Conservation (phyloP, 768 basidiomycete species). For the Cystofilobasidium bisporidii region DNA sequence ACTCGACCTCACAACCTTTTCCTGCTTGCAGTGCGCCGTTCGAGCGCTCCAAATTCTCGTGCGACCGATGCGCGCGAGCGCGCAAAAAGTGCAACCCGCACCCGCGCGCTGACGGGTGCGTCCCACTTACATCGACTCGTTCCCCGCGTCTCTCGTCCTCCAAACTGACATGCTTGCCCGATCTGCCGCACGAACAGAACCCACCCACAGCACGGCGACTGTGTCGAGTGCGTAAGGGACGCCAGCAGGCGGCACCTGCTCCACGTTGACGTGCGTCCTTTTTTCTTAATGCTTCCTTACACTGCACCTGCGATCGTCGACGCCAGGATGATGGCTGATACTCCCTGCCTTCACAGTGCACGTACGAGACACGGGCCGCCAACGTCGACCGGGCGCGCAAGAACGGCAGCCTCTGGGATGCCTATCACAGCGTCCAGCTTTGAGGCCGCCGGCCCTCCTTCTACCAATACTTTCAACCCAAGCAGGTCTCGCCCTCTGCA, state of each 20-base stretch:
- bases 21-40: neutral
- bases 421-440: neutral
- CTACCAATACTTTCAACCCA: too few relatives aligned
- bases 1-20: neutral
- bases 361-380: neutral
- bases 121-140: too few relatives aligned
- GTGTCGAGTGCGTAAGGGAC: neutral
- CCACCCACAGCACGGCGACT: neutral
- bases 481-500: too few relatives aligned
- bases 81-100: neutral
- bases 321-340: too few relatives aligned
- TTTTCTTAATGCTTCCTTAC: neutral
- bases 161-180: too few relatives aligned
- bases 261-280: neutral
- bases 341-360: neutral
- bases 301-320: too few relatives aligned
- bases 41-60: slow-evolving; percentile 5
- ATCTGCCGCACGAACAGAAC: too few relatives aligned
- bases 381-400: neutral
- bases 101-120: neutral
- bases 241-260: neutral
- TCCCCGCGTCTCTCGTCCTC: too few relatives aligned
- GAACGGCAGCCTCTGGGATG: neutral
- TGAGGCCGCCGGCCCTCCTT: neutral
- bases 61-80: neutral